phyloP scores from a whole-genome alignment of 1,139 yeast genomes.

The Taiozyma sp. region DNA sequence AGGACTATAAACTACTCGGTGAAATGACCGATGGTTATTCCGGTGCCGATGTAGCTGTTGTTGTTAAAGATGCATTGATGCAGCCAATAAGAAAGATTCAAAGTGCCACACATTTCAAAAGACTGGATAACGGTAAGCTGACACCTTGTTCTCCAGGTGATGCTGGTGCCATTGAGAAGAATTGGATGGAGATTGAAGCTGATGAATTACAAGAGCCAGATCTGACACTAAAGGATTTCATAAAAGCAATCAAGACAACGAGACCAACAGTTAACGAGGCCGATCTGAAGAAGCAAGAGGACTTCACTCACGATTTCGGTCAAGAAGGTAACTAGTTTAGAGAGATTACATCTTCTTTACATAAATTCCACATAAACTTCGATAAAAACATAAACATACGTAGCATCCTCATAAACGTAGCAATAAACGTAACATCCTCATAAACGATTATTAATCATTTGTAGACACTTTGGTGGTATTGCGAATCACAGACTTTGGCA shows the following conservation, averaged over 20 bases:
- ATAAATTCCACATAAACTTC: neutral
- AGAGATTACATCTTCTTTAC: neutral
- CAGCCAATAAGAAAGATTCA: slow-evolving; percentile 96
- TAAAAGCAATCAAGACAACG: slow-evolving; percentile 86
- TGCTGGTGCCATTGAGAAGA: slow-evolving; percentile 77
- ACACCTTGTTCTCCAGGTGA: slow-evolving; percentile 99
- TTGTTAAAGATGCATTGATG: slow-evolving; percentile 96
- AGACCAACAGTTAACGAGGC: slow-evolving; percentile 91
- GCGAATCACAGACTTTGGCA: slow-evolving; percentile 80
- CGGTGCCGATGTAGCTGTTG: slow-evolving; percentile 96
- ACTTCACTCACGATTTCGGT: slow-evolving; percentile 92
- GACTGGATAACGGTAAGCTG: slow-evolving; percentile 38
- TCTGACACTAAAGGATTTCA: slow-evolving; percentile 84
- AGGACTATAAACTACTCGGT: slow-evolving; percentile 75
- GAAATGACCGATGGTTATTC: slow-evolving; percentile 97
- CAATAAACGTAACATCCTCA: neutral
- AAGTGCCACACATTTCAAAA: slow-evolving; percentile 91
- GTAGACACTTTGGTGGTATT: slow-evolving; percentile 51
- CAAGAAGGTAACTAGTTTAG: slow-evolving; percentile 79
- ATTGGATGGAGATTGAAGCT: slow-evolving; percentile 88
- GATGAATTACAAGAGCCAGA: slow-evolving; percentile 90
- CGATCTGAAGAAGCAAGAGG: slow-evolving; percentile 78
- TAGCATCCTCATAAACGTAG: neutral
- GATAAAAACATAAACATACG: neutral
- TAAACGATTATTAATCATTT: neutral